These are phyloP conservation scores for Eucalyptus sp. DNA, from an alignment of 345 rosid genomes.

Conservation along the genomic window DNA sequence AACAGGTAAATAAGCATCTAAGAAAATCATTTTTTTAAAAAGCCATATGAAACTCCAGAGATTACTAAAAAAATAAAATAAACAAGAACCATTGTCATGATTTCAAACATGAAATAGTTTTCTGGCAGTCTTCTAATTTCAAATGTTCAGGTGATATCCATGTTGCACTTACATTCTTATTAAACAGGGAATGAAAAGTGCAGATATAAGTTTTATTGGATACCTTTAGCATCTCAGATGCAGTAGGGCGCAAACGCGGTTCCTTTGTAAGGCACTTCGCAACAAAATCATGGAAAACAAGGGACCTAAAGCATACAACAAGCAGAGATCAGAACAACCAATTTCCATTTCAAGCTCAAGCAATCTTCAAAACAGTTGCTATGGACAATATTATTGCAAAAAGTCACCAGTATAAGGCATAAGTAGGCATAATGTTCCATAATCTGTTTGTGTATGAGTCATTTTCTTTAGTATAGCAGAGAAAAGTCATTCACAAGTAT, in stretches of 20 bases:
- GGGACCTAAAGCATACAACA: constrained; percentile 53
- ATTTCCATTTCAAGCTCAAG: background rate
- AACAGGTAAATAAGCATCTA: background rate
- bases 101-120: background rate
- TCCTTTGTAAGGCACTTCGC: constrained; percentile 96
- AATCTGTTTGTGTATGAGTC: background rate
- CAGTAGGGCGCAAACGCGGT: constrained; percentile 91
- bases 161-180: background rate
- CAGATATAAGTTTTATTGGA: background rate
- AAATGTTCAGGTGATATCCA: background rate
- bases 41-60: background rate
- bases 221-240: constrained; percentile 96
- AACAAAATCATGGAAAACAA: constrained; percentile 95
- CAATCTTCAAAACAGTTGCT: background rate
- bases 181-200: background rate
- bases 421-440: background rate
- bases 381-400: background rate
- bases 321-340: background rate
- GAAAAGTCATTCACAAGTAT: background rate
- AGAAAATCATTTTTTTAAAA: background rate
- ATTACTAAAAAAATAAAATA: background rate
- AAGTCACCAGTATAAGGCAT: background rate
- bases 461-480: background rate
- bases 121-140: background rate
- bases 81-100: background rate